Evolutionary conservation across 768 basidiomycete genomes (phyloP).

Genomic region (Russula emetica): DNA sequence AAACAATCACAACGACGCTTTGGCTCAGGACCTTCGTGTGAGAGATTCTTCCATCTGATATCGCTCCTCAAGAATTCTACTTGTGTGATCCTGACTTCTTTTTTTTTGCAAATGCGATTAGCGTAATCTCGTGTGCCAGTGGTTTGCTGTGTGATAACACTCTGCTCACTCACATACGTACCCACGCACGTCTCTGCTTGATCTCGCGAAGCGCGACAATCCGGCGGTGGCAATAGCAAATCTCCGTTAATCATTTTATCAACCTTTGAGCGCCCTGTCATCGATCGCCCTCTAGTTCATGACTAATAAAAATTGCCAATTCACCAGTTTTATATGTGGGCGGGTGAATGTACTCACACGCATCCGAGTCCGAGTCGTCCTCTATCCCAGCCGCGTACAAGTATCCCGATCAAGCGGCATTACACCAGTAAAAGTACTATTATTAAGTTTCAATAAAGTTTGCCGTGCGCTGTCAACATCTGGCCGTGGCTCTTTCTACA

Average conservation of each 20-base stretch:
- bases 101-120: background rate
- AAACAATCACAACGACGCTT: background rate
- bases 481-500: background rate
- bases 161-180: background rate
- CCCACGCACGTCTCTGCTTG: background rate
- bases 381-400: background rate
- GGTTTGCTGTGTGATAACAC: background rate
- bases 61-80: background rate
- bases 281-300: background rate
- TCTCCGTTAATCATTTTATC: constrained; percentile 5
- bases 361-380: too few species aligned
- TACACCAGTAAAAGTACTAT: background rate
- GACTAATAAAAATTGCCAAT: constrained; percentile 1
- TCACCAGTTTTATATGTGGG: background rate
- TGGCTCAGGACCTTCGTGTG: constrained; percentile 4
- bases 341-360: background rate
- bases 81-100: background rate
- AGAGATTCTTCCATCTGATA: background rate
- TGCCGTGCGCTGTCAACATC: background rate
- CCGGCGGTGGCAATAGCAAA: background rate
- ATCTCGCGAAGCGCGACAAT: background rate
- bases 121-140: background rate
- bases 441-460: background rate
- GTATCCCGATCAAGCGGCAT: background rate
- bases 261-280: background rate